Base-by-base conservation (phyloP, 495 filamentous ascomycete species). In the Aspergillus cristatus region DNA sequence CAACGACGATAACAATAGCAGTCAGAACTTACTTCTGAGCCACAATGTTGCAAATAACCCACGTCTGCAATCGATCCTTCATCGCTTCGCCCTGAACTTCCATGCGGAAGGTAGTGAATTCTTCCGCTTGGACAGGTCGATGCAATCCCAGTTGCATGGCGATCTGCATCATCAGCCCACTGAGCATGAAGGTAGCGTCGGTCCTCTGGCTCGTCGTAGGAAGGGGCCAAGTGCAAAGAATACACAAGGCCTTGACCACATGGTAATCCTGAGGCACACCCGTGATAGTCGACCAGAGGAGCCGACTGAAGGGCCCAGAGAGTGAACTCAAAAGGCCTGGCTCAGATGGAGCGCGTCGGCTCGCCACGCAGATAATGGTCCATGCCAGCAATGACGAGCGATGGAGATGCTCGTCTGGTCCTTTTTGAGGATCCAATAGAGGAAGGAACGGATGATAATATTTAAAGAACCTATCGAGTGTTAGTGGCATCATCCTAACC, bases 91-190 rank as follows among this genome's bases (percentile, higher is more conserved):
- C 82, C 55, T 81, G 79, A 15, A 90, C 72, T 43, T 89, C 82
- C 38, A 94, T 79, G 5, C 76, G 79, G 34, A 86, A 82, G 1
- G 84, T 76, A 0, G 84, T 84, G 60, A 94, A 96, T 54, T 96
- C 88, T 59, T 94, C 85, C 5, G 86, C 79, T 57, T 94, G 84
- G 32, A 84, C 86, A 1, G 89, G 89, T 24, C 87, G 81, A 50
- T 96, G 89, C 36, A 96, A 68, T 11, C 89, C 89, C 38, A 90
- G 76, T 37, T 90, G 86, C 60, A 89, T 89, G 11, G 89, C 88
- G 46, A 89, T 79, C 53, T 94, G 87, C 83, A 94, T 93, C 86
- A 94, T 89, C 32, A 91, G 68, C 7, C 88, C 89, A 46, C 82
- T 79, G 10, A 94, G 68, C 63, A 93, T 94, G 48, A 93, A 89